Base-by-base conservation (phyloP, 2,329 filamentous ascomycete species). In the Dryadomyces sulphureus region DNA sequence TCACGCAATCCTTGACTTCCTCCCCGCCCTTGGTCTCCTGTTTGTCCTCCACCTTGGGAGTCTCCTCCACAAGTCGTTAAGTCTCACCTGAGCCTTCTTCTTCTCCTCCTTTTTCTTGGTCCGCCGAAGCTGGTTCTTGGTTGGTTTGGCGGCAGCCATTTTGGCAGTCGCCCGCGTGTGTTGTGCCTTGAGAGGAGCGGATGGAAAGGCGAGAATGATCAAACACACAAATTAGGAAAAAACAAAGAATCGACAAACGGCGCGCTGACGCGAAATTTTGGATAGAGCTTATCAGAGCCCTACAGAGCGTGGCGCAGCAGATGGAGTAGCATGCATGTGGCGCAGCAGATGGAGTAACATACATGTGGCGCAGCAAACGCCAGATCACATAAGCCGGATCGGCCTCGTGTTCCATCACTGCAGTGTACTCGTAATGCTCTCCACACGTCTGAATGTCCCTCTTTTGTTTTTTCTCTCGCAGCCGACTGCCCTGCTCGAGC, bases 81-180 rank as follows among this genome's bases (percentile, higher is more conserved):
- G 19, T 49, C 56, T 41, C 46, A 77, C 75, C 56, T 78, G 67
- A 61, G 74, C 66, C 45, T 73, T 66, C 57, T 79, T 79, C 68
- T 93, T 93, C 60, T 86, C 78, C 57, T 87, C 84, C 79, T 94
- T 95, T 76, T 92, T 94, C 71, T 90, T 89, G 42, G 87, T 84
- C 62, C 90, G 80, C 62, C 88, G 78, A 70, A 89, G 81, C 66
- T 94, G 87, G 65, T 95, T 95, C 71, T 95, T 96, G 62, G 83
- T 88, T 69, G 83, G 79, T 69, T 90, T 93, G 54, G 72, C 64
- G 53, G 69, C 62, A 57, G 75, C 76, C 77, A 81, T 81, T 59
- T 62, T 68, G 64, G 45, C 44, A 48, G 22, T 19, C 22, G 30
- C 27, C 36, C 6, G 3, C 22, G 16, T 43, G 8, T 27, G 38